Evolutionary conservation across 805 yeast species (phyloP).

Genomic region (Tetrapisispora iriomotensis): DNA sequence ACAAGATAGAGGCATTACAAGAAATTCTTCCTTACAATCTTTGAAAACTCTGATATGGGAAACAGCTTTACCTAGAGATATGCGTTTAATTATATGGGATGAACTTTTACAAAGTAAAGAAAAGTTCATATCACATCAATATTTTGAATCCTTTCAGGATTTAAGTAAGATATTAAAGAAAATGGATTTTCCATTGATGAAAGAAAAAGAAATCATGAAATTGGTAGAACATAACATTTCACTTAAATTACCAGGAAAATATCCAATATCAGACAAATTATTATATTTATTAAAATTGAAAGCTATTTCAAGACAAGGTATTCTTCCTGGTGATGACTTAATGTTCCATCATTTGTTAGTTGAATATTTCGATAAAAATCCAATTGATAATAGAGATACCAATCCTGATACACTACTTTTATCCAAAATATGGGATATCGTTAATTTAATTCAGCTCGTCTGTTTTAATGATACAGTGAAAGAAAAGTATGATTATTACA

Average conservation of each 20-base stretch:
- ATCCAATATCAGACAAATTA: conserved; percentile 17
- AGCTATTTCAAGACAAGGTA: conserved; percentile 30
- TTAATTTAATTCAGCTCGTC: conserved; percentile 24
- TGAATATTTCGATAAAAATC: conserved; percentile 12
- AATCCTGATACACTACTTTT: neutral
- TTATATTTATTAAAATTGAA: conserved; percentile 26
- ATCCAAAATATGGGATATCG: conserved; percentile 26
- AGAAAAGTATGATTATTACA: conserved; percentile 24
- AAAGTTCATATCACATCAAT: conserved; percentile 16
- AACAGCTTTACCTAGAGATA: conserved; percentile 18
- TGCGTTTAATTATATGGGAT: conserved; percentile 16
- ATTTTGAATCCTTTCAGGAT: conserved; percentile 33
- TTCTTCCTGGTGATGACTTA: conserved; percentile 29
- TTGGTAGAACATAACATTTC: conserved; percentile 13
- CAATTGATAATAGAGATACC: neutral
- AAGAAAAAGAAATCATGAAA: conserved; percentile 23
- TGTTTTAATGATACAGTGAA: conserved; percentile 24
- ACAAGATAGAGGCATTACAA: conserved; percentile 25
- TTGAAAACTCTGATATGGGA: conserved; percentile 26
- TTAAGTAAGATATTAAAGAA: conserved; percentile 23
- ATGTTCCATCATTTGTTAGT: conserved; percentile 26
- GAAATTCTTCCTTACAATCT: conserved; percentile 22
- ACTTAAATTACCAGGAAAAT: conserved; percentile 10
- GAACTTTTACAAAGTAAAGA: conserved; percentile 19
- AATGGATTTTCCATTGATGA: conserved; percentile 26